These are phyloP conservation scores for Colletotrichum abscissum DNA, from an alignment of 2,329 filamentous ascomycete species.

Conservation along the genomic window DNA sequence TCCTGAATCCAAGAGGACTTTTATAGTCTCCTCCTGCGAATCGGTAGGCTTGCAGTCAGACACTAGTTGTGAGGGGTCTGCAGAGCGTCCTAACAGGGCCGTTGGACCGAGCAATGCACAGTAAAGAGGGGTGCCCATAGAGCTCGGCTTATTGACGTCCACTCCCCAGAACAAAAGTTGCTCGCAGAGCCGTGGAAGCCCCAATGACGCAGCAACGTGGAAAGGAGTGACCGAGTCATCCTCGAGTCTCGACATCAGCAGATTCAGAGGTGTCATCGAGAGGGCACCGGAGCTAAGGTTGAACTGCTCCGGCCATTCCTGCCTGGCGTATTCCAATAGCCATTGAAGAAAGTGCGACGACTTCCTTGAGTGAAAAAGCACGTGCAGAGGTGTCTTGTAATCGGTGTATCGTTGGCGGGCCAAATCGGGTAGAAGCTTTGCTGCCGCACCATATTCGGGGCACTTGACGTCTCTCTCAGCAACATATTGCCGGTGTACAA, in stretches of 20 bases:
- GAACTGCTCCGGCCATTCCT: constrained; percentile 42
- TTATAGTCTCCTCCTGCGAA: constrained; percentile 40
- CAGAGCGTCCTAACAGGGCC: constrained; percentile 39
- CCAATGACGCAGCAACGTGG: constrained; percentile 49
- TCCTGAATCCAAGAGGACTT: constrained; percentile 41
- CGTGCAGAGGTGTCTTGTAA: constrained; percentile 38
- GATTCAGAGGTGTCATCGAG: constrained; percentile 39
- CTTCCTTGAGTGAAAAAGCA: constrained; percentile 42
- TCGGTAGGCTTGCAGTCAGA: background rate
- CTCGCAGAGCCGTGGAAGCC: constrained; percentile 43
- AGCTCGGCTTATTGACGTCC: constrained; percentile 38
- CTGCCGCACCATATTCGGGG: constrained; percentile 12
- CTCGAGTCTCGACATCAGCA: constrained; percentile 45
- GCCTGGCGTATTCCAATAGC: constrained; percentile 47
- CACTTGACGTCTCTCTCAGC: background rate
- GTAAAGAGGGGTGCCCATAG: constrained; percentile 46
- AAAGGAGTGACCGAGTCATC: constrained; percentile 43
- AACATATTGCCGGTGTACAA: background rate
- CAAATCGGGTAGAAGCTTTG: constrained; percentile 39
- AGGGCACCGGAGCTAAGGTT: constrained; percentile 36
- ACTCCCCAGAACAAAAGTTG: constrained; percentile 28
- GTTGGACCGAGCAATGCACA: constrained; percentile 48
- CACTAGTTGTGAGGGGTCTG: constrained; percentile 5
- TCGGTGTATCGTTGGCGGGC: constrained; percentile 42
- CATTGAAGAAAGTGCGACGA: constrained; percentile 49